phyloP scores from a whole-genome alignment of 1,284 basidiomycete species.

The Omphalotus olearius region DNA sequence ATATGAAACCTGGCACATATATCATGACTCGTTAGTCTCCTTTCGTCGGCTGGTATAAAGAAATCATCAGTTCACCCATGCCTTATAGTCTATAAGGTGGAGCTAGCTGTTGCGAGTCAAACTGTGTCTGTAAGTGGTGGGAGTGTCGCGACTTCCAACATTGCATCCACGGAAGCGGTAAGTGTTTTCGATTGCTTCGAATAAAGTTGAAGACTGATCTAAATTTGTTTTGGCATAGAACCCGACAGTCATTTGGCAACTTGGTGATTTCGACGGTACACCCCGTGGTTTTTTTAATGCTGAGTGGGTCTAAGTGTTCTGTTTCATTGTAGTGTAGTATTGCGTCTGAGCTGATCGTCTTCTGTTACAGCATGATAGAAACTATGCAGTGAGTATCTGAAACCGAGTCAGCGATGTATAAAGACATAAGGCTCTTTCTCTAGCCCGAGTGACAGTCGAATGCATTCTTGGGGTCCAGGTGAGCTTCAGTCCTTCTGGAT shows the following conservation, averaged over 20 bases:
- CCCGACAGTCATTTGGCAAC: slow-evolving; percentile 32
- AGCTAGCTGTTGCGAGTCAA: slow-evolving; percentile 30
- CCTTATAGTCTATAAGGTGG: slow-evolving; percentile 31
- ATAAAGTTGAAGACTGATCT: not conserved
- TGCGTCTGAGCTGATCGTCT: not conserved
- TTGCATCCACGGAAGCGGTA: slow-evolving; percentile 28
- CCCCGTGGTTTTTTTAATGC: slow-evolving; percentile 37
- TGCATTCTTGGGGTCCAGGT: slow-evolving; percentile 31
- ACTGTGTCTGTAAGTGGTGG: slow-evolving; percentile 30
- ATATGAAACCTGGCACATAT: slow-evolving; percentile 39
- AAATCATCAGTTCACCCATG: not conserved
- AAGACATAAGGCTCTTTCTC: not conserved
- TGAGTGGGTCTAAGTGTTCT: slow-evolving; percentile 23
- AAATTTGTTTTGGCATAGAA: slow-evolving; percentile 14
- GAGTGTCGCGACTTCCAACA: slow-evolving; percentile 26
- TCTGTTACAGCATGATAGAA: slow-evolving; percentile 29
- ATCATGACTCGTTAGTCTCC: slow-evolving; percentile 31
- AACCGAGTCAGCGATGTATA: not conserved
- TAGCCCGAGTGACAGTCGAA: slow-evolving; percentile 32
- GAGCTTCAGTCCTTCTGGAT: not conserved
- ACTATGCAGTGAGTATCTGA: slow-evolving; percentile 31
- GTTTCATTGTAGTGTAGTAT: not conserved
- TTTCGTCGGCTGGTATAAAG: not conserved
- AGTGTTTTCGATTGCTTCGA: slow-evolving; percentile 6
- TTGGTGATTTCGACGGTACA: slow-evolving; percentile 37